phyloP scores from a whole-genome alignment of 768 basidiomycete genomes.

The Daedalea quercina region DNA sequence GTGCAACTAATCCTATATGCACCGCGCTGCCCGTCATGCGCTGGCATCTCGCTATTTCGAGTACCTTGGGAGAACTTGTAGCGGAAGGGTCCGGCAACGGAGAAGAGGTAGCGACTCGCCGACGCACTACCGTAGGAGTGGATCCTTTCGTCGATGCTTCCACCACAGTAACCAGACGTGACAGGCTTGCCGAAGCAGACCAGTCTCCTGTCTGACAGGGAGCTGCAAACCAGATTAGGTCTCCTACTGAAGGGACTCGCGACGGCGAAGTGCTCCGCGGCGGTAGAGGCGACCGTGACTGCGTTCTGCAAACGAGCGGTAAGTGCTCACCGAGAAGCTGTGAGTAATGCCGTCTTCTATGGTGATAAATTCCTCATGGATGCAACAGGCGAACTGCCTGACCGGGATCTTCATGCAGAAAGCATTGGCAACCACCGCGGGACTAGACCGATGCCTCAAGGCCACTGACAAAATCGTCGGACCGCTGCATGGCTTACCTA shows the following conservation, averaged over 20 bases:
- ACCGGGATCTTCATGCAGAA: slow-evolving; percentile 39
- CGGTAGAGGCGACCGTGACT: slow-evolving; percentile 34
- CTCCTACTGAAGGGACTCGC: slow-evolving; percentile 47
- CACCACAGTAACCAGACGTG: slow-evolving; percentile 41
- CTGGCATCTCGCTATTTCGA: no score
- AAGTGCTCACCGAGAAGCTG: slow-evolving; percentile 39
- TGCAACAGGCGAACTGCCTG: slow-evolving; percentile 32
- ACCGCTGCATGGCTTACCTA: slow-evolving; percentile 13
- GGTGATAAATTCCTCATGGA: not conserved
- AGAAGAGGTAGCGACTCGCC: slow-evolving; percentile 47
- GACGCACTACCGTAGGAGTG: slow-evolving; percentile 58
- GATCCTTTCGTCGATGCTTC: slow-evolving; percentile 30
- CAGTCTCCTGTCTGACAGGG: slow-evolving; percentile 47
- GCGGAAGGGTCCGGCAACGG: slow-evolving; percentile 47
- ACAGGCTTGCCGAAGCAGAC: slow-evolving; percentile 42
- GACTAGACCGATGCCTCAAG: slow-evolving; percentile 32
- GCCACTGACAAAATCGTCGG: slow-evolving; percentile 24
- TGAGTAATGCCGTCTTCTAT: slow-evolving; percentile 15
- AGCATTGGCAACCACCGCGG: slow-evolving; percentile 31
- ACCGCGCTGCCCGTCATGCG: no score
- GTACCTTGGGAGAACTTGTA: no score
- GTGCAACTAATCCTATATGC: no score
- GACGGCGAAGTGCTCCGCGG: slow-evolving; percentile 45
- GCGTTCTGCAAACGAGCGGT: slow-evolving; percentile 39
- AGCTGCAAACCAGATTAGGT: slow-evolving; percentile 53